Conservation (phyloP, 140 eudicot species). For the Senecio squalidus region DNA sequence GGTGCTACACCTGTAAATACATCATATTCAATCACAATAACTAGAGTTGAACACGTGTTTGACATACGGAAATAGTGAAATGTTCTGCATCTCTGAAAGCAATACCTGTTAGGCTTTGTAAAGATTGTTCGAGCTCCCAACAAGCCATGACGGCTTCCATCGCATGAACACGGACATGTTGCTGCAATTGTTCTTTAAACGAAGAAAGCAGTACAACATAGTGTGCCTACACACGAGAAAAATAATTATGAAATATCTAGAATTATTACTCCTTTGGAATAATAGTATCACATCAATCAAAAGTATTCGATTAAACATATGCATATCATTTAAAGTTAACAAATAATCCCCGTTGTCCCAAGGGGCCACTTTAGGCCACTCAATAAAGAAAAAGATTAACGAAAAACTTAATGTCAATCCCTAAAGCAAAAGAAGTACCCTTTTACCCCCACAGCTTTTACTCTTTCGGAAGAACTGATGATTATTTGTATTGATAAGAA, state of each 20-base stretch:
- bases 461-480: constrained; percentile 16
- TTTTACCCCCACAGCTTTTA: constrained; percentile 21
- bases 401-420: constrained; percentile 30
- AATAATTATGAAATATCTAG: neutral
- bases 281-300: constrained; percentile 33
- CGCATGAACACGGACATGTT: constrained; percentile 99
- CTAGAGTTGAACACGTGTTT: neutral
- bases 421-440: constrained; percentile 30
- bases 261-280: constrained; percentile 23
- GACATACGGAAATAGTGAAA: neutral
- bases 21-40: neutral
- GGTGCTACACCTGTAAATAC: constrained; percentile 75
- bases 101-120: constrained; percentile 86
- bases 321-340: constrained; percentile 15
- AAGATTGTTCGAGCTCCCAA: constrained; percentile 97
- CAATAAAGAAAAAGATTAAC: constrained; percentile 23
- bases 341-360: constrained; percentile 17
- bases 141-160: constrained; percentile 99
- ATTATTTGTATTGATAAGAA: constrained; percentile 9
- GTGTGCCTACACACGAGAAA: constrained; percentile 57
- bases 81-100: neutral
- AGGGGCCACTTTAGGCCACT: constrained; percentile 29
- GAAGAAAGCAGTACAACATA: constrained; percentile 89
- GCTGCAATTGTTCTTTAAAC: constrained; percentile 93
- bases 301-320: constrained; percentile 15